phyloP scores from a whole-genome alignment of 768 basidiomycete genomes.

The Mycena chlorophos region DNA sequence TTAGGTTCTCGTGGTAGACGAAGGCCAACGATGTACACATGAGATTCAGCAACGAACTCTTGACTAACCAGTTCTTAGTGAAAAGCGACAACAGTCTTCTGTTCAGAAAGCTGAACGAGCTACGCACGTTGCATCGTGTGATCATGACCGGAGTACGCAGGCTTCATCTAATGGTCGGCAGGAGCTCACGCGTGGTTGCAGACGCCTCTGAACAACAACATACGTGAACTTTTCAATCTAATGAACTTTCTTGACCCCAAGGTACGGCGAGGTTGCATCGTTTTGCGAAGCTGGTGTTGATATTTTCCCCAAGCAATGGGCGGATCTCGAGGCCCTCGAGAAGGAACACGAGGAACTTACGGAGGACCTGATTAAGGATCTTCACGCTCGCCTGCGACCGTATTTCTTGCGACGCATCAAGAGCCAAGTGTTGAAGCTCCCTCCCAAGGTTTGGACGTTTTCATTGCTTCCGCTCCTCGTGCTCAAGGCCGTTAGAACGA shows the following conservation, averaged over 20 bases:
- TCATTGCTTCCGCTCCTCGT: background rate
- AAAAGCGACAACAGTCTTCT: conserved; percentile 80
- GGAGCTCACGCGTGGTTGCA: too few relatives aligned
- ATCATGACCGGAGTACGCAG: conserved; percentile 81
- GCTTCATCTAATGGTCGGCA: background rate
- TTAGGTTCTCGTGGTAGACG: conserved; percentile 82
- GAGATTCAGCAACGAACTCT: conserved; percentile 14
- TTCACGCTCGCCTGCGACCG: conserved; percentile 78
- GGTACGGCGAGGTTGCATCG: background rate
- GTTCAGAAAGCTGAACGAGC: conserved; percentile 79
- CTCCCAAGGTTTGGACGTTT: conserved; percentile 70
- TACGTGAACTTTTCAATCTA: conserved; percentile 93
- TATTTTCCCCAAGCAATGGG: conserved; percentile 71
- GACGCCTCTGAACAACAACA: conserved; percentile 97
- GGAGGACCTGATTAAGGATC: conserved; percentile 75
- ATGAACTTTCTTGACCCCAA: conserved; percentile 90
- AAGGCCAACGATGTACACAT: conserved; percentile 82
- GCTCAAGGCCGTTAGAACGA: conserved; percentile 62
- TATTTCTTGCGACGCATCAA: conserved; percentile 95
- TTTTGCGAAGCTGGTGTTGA: background rate
- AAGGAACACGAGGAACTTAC: conserved; percentile 74
- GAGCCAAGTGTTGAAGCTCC: conserved; percentile 88
- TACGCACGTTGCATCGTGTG: conserved; percentile 76
- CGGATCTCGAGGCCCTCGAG: conserved; percentile 71
- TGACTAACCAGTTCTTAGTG: conserved; percentile 44